phyloP scores from a whole-genome alignment of 768 basidiomycete species.

The Dentipellis sp. region DNA sequence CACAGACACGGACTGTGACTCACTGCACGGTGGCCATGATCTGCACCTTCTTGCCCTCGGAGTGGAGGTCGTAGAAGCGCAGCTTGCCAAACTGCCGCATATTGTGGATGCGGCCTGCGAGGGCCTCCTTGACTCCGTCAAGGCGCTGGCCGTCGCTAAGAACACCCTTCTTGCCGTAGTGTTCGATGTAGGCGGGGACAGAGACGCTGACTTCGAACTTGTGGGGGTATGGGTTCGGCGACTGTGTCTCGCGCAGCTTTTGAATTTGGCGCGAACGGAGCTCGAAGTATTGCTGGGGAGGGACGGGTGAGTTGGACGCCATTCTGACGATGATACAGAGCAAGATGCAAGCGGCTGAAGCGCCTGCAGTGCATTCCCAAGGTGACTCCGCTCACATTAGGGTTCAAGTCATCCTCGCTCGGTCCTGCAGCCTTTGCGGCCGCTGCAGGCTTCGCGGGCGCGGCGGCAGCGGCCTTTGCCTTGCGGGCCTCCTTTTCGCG shows the following conservation, averaged over 20 bases:
- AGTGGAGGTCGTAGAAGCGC: constrained; percentile 88
- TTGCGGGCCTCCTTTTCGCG: constrained; percentile 67
- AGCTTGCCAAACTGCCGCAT: constrained; percentile 84
- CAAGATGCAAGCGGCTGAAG: not conserved
- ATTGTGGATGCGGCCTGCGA: constrained; percentile 90
- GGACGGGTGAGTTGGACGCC: not conserved
- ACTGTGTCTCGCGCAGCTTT: constrained; percentile 72
- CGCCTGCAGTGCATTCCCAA: not conserved
- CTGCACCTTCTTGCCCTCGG: constrained; percentile 89
- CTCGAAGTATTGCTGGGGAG: constrained; percentile 88
- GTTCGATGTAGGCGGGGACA: constrained; percentile 60
- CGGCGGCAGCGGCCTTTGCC: constrained; percentile 59
- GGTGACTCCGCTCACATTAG: constrained; percentile 56
- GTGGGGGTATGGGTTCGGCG: constrained; percentile 96
- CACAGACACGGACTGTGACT: constrained; percentile 19
- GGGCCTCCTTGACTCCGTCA: constrained; percentile 43
- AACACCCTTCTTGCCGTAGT: constrained; percentile 67
- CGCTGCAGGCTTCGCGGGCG: constrained; percentile 28
- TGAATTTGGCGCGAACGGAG: constrained; percentile 83
- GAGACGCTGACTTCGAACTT: constrained; percentile 89
- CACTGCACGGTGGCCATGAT: constrained; percentile 87
- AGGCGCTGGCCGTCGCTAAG: constrained; percentile 61
- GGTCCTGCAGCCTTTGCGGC: constrained; percentile 27
- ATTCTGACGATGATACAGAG: not conserved
- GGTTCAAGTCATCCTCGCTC: constrained; percentile 80